Base-by-base conservation (phyloP, 352 stramenopile genomes). In the Globisporangium spiculum region DNA sequence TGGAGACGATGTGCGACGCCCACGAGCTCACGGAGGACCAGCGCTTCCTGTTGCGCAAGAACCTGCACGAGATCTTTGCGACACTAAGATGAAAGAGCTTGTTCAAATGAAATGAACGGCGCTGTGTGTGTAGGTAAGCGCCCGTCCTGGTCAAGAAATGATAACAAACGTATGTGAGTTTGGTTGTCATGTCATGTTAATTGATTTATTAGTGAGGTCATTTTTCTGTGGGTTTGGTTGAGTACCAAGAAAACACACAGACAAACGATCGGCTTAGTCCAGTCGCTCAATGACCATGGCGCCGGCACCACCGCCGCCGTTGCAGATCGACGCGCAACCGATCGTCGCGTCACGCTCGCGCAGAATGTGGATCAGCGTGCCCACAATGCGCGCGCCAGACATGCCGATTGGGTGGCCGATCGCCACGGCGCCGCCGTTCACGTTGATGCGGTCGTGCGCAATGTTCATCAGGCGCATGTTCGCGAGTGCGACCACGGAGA, bases 311-410 rank as follows among this genome's bases (percentile, higher is more conserved):
- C 98, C 98, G 36, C 98, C 98, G 36, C 98, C 98, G 79, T 99
- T 99, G 78, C 97, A 99, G 69, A 99, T 99, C 53, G 91, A 97
- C 27, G 97, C 97, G 75, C 88, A 97, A 50, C 97, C 97, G 55
- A 99, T 92, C n/a, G 86, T 98, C 20, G 87, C 96, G 69, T 99
- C 96, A 48, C 96, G 96, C 70, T 98, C 86, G 69, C 98, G 91
- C 61, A 99, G 82, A 32, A 99, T 96, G 68, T 94, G 84, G 68
- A 98, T 93, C 20, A 99, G 83, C 58, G 91, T 97, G 48, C 94
- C 96, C 62, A 99, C 86, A 70, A 99, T 99, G 50, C 93, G 89
- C 32, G 90, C 88, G 20, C 97, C 97, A 36, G 83, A 97, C 78
- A 93, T 89, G 38, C 86, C 88, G 50, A 96, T 92, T 1, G 88